Evolutionary conservation across 352 stramenopile genomes (phyloP).

Genomic region (Pythium monospermum): DNA sequence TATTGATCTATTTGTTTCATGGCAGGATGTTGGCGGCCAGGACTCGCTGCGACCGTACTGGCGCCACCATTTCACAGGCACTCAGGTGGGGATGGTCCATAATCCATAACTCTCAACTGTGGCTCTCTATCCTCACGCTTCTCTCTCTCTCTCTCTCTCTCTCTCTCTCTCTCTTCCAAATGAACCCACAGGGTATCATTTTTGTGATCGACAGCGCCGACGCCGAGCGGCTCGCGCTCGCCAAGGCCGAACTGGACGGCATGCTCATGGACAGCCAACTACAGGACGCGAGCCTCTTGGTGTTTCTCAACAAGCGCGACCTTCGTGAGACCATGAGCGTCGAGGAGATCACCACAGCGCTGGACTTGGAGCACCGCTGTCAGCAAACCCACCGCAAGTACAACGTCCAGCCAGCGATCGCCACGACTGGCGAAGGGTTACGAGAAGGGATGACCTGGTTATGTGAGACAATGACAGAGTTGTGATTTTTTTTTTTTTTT

Average conservation of each 20-base stretch:
- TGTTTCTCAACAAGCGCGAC: constrained; percentile 79
- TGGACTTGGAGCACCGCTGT: constrained; percentile 54
- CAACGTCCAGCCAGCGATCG: constrained; percentile 58
- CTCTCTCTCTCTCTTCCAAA: background rate
- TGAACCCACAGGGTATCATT: constrained; percentile 57
- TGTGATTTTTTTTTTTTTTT: constrained; percentile 31
- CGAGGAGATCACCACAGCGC: constrained; percentile 38
- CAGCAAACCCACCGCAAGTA: constrained; percentile 42
- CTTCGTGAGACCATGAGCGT: constrained; percentile 45
- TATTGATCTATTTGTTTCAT: background rate
- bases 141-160: background rate
- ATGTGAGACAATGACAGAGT: constrained; percentile 67
- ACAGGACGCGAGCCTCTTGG: constrained; percentile 49
- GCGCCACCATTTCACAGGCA: constrained; percentile 82
- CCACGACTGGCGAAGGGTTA: constrained; percentile 71
- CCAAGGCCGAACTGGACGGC: constrained; percentile 64
- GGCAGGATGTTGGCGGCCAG: constrained; percentile 73
- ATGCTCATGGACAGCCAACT: constrained; percentile 69
- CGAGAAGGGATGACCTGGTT: constrained; percentile 73
- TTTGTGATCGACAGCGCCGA: constrained; percentile 84
- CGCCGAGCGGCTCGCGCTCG: constrained; percentile 52
- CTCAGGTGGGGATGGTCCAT: constrained; percentile 34
- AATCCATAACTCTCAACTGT: background rate
- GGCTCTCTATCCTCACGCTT: no score
- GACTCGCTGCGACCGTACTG: constrained; percentile 77